Base-by-base conservation (phyloP, 2,329 filamentous ascomycete genomes). In the Parastagonospora avenae region DNA sequence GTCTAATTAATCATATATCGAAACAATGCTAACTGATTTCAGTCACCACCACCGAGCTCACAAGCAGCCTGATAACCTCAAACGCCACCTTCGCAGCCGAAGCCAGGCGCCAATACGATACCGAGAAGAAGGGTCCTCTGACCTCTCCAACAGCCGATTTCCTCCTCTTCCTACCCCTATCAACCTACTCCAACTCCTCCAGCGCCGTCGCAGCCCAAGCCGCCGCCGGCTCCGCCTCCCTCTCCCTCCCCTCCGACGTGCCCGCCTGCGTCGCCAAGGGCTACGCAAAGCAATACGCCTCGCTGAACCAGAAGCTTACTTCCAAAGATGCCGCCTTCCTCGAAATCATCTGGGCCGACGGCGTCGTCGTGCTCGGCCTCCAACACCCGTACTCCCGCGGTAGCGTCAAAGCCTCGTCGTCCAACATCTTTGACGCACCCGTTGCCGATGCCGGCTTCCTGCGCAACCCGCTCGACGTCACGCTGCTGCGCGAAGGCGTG, bases 391-490 rank as follows among this genome's bases (percentile, higher is more conserved):
- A 73, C 31, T 61, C 52, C n/a, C 64, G 72, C 32, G 73, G 73
- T 8, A 67, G 65, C n/a, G 64, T 74, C 27, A 60, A 60, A 16
- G 64, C 73, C 33, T 64, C 71, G 48, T 62, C 65, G 8, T 48
- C 63, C 15, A 55, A 71, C 40, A 60, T 69, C 6, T 43, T 46
- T 9, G 57, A 49, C n/a, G 41, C 46, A 1, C 70, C 67, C 2
- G 37, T 67, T 8, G 49, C 69, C 42, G 64, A 73, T 44, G 73
- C 63, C 54, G 59, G 60, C 28, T 64, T 63, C 14, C 71, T 51
- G 28, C 48, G 56, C n/a, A 69, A 74, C 48, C 68, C 69, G 1
- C 42, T 67, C 2, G 70, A 73, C 43, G 30, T 71, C 19, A 60
- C 63, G 29, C 43, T 66, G 12, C 54, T 60, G 14, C 54, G 68